Percentiles rank a stretch among this genome's conserved stretches.
Evolutionary conservation across 148 eudicot genomes (phyloP).

Genomic region (Amaranthus palmeri): DNA sequence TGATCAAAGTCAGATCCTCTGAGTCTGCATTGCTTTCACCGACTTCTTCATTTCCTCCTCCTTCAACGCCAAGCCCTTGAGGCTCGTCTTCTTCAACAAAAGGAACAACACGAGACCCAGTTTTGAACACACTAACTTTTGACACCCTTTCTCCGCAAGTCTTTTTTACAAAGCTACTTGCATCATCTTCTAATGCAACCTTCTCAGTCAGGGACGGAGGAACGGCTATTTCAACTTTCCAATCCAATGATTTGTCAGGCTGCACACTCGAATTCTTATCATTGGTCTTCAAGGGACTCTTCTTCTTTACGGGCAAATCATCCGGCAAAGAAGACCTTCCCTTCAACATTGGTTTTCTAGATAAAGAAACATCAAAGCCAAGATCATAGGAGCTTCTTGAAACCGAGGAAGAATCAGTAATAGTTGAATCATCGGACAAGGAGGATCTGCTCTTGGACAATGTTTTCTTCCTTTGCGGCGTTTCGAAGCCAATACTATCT

Average conservation of each 20-base stretch:
- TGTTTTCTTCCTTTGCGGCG: conserved; percentile 45
- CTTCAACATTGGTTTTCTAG: conserved; percentile 28
- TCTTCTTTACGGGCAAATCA: neutral
- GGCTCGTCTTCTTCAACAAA: conserved; percentile 30
- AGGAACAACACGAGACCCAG: conserved; percentile 58
- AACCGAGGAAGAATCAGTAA: conserved; percentile 30
- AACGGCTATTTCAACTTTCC: conserved; percentile 34
- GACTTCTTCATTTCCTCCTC: conserved; percentile 27
- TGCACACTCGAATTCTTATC: conserved; percentile 26
- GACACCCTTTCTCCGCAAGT: conserved; percentile 32
- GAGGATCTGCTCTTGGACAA: conserved; percentile 38
- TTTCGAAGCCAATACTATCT: conserved; percentile 25
- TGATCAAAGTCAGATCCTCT: conserved; percentile 50
- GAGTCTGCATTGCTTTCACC: conserved; percentile 41
- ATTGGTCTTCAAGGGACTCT: conserved; percentile 14
- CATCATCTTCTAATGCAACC: conserved; percentile 20
- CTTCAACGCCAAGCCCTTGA: conserved; percentile 11
- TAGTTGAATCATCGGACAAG: conserved; percentile 39
- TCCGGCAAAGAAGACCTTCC: conserved; percentile 29
- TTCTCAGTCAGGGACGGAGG: conserved; percentile 23
- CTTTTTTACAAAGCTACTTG: conserved; percentile 25
- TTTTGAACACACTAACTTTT: conserved; percentile 26
- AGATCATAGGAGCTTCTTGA: conserved; percentile 30
- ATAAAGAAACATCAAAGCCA: conserved; percentile 35
- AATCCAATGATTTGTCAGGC: conserved; percentile 18